Evolutionary conservation across 2,329 filamentous ascomycete genomes (phyloP).

Genomic region (Arthrobotrys entomopaga): DNA sequence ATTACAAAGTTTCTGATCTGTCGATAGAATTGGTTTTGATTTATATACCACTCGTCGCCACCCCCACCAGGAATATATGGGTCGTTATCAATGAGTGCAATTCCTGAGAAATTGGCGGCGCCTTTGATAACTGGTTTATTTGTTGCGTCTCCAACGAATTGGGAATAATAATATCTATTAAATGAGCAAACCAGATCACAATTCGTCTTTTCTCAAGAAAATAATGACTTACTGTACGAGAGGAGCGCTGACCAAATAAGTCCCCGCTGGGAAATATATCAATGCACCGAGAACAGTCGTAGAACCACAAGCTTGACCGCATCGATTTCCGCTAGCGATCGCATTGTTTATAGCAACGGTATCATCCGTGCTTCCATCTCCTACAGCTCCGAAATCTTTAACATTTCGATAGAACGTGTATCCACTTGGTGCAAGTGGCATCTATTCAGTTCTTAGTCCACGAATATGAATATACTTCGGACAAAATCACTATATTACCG

Average conservation of each 20-base stretch:
- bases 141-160: slow-evolving; percentile 64
- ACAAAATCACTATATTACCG: too few species aligned
- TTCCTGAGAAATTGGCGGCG: slow-evolving; percentile 75
- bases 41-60: slow-evolving; percentile 61
- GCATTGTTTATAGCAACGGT: slow-evolving; percentile 61
- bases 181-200: too few species aligned
- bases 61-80: slow-evolving; percentile 73
- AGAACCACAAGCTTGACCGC: slow-evolving; percentile 58
- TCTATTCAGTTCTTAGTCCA: too few species aligned
- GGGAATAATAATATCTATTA: slow-evolving; percentile 30
- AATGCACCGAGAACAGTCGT: slow-evolving; percentile 54
- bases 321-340: slow-evolving; percentile 59
- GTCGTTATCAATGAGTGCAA: slow-evolving; percentile 88
- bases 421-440: not conserved
- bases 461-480: too few species aligned
- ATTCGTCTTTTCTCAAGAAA: slow-evolving; percentile 46
- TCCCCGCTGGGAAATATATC: slow-evolving; percentile 51
- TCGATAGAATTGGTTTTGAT: slow-evolving; percentile 71
- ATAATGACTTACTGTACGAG: slow-evolving; percentile 54
- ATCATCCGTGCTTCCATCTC: slow-evolving; percentile 60
- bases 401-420: slow-evolving; percentile 65
- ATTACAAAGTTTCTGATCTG: slow-evolving; percentile 74
- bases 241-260: slow-evolving; percentile 45
- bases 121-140: slow-evolving; percentile 79
- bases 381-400: slow-evolving; percentile 63